Base-by-base conservation (phyloP, 1,139 yeast genomes). In the Wickerhamomyces sp. region DNA sequence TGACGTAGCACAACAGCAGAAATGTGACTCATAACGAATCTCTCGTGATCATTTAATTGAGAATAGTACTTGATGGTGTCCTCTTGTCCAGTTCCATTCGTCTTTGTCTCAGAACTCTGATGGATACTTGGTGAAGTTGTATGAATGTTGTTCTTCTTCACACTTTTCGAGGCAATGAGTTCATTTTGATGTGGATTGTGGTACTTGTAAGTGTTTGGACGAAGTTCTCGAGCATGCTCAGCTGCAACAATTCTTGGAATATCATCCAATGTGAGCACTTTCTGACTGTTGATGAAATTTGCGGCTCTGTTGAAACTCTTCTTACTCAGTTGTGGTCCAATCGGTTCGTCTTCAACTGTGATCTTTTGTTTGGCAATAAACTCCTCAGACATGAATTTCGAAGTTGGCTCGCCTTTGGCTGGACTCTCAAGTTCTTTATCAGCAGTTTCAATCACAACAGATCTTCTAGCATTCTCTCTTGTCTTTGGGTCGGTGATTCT, bases 201-300 rank as follows among this genome's bases (percentile, higher is more conserved):
- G 55, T 78, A 89, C 44, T 78, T 75, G 61, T 78, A 85, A 0
- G 94, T 91, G 57, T 84, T 84, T 6, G 94, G 94, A 39, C 95
- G 72, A 52, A 86, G 82, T 45, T 87, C 96, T 44, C 96, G 70
- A 0, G 97, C 96, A 58, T 89, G 96, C 52, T 91, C 97, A 6
- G 96, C 94, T 3, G 96, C 95, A 11, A 91, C 97, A 53, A 91
- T 89, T 47, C 97, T 72, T 6, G 97, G 96, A 48, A 91, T 91
- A 61, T 91, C 99, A 59, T 91, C 98, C 51, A 91, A 70, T 0
- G 96, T 89, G 38, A 91, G 71, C 1, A 94, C 81, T 49, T 85
- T 85, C 49, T 89, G 95, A 53, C 79, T 85, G 52, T 82, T 78
- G 17, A 51, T 49, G 27, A 50, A 47, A 23, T 33, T 49, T 11